phyloP scores from a whole-genome alignment of 441 rosid genomes.

The Breynia disticha region DNA sequence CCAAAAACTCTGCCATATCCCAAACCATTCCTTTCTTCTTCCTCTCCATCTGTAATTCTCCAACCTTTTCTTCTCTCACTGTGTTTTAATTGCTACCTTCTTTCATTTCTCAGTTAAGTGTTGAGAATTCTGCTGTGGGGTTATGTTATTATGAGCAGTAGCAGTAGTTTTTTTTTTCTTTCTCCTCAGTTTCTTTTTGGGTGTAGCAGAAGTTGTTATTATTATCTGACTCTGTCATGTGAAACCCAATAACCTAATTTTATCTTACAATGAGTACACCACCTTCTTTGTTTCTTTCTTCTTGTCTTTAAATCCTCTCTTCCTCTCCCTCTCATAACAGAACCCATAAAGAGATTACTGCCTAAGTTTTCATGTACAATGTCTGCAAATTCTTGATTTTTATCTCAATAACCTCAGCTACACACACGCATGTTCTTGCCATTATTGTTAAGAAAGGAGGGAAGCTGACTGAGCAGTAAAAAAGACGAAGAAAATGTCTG shows the following conservation, averaged over 20 bases:
- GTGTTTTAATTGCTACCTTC: conserved; percentile 3
- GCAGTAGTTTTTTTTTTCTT: conserved; percentile 7
- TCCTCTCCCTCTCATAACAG: conserved; percentile 21
- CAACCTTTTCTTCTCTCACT: conserved; percentile 19
- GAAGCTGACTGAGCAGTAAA: no score
- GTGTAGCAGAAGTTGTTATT: conserved; percentile 20
- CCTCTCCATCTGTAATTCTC: conserved; percentile 3
- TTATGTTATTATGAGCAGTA: background rate
- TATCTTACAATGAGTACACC: conserved; percentile 5
- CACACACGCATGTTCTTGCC: no score
- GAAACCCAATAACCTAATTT: conserved; percentile 19
- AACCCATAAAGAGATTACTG: conserved; percentile 8
- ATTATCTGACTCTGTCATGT: conserved; percentile 27
- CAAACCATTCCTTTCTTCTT: background rate
- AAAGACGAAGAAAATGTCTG: conserved; percentile 45
- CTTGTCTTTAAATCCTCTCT: conserved; percentile 21
- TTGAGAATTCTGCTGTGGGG: conserved; percentile 14
- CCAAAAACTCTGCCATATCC: background rate
- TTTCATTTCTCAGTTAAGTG: conserved; percentile 1
- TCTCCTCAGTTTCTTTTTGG: conserved; percentile 18
- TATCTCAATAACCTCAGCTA: no score
- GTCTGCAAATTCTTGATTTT: background rate
- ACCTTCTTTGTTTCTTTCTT: conserved; percentile 12
- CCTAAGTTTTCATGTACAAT: background rate
- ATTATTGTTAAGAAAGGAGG: no score